Evolutionary conservation across 148 eudicot species (phyloP).

Genomic region (Simmondsia chinensis): DNA sequence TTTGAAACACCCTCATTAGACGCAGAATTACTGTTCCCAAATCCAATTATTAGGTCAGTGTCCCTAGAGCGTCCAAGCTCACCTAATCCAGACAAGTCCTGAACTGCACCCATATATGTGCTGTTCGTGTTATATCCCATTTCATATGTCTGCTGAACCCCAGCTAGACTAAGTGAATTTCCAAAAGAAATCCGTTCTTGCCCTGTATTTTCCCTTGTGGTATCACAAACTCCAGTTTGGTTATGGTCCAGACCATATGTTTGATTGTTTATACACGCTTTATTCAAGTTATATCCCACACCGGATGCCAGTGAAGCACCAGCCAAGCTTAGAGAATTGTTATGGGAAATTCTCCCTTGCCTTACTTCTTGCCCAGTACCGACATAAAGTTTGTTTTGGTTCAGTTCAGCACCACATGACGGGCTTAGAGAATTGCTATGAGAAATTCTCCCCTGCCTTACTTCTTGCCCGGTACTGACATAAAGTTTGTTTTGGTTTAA

Average conservation of each 20-base stretch:
- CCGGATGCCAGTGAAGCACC: conserved; percentile 19
- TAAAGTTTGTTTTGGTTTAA: conserved; percentile 23
- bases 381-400: conserved; percentile 18
- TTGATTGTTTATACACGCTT: conserved; percentile 29
- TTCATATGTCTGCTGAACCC: conserved; percentile 32
- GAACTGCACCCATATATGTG: conserved; percentile 27
- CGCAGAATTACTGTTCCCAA: conserved; percentile 35
- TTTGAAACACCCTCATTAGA: conserved; percentile 34
- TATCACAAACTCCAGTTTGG: conserved; percentile 25
- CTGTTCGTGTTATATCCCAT: conserved; percentile 37
- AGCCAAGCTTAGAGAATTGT: conserved; percentile 16
- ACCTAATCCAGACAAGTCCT: conserved; percentile 41
- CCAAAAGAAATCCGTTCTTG: conserved; percentile 32
- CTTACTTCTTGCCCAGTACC: conserved; percentile 21
- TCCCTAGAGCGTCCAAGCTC: conserved; percentile 35
- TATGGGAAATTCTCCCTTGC: conserved; percentile 16
- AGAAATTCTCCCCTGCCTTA: conserved; percentile 26
- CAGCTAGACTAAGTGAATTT: conserved; percentile 44
- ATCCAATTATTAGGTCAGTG: conserved; percentile 56
- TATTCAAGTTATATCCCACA: conserved; percentile 22
- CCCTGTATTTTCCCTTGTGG: conserved; percentile 29
- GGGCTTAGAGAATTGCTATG: conserved; percentile 30
- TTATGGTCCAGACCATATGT: conserved; percentile 30
- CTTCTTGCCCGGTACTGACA: conserved; percentile 18
- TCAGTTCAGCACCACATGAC: conserved; percentile 23